phyloP scores from a whole-genome alignment of 352 stramenopile species.

The Phytophthora pinifolia region DNA sequence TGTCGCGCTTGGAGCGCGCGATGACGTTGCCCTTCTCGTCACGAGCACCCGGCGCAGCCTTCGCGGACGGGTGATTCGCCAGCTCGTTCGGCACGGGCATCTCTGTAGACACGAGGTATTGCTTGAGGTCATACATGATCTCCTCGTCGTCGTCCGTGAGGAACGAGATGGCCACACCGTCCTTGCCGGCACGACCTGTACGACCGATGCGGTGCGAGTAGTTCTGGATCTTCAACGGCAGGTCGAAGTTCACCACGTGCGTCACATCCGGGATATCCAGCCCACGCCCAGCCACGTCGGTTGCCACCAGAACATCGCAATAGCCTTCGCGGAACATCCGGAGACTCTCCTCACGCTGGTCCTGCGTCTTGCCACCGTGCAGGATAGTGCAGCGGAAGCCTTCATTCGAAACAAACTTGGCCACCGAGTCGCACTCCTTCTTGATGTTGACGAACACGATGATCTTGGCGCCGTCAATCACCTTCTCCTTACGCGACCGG shows the following conservation, averaged over 20 bases:
- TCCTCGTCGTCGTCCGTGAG: conserved; percentile 97
- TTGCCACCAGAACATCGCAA: conserved; percentile 92
- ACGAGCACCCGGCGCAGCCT: conserved; percentile 76
- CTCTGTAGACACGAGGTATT: conserved; percentile 96
- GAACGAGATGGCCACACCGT: conserved; percentile 97
- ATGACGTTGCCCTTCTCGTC: conserved; percentile 89
- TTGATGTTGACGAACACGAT: conserved; percentile 99
- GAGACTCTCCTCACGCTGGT: conserved; percentile 93
- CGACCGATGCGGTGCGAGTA: conserved; percentile 99
- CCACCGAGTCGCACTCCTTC: conserved; percentile 97
- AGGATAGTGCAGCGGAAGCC: conserved; percentile 94
- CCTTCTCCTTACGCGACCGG: conserved; percentile 67
- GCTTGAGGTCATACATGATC: conserved; percentile 96
- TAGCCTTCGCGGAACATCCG: conserved; percentile 89
- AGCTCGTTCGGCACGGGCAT: conserved; percentile 94
- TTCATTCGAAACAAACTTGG: conserved; percentile 88
- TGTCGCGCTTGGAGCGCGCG: conserved; percentile 84
- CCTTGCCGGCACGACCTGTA: conserved; percentile 97
- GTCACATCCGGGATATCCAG: conserved; percentile 99
- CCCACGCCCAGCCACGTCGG: conserved; percentile 94
- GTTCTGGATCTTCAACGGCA: conserved; percentile 97
- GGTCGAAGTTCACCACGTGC: conserved; percentile 99
- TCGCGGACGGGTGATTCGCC: conserved; percentile 91
- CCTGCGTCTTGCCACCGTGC: conserved; percentile 97
- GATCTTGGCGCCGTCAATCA: conserved; percentile 90